Evolutionary conservation across 2,329 filamentous ascomycete genomes (phyloP).

Genomic region (Phialemoniopsis sp.): DNA sequence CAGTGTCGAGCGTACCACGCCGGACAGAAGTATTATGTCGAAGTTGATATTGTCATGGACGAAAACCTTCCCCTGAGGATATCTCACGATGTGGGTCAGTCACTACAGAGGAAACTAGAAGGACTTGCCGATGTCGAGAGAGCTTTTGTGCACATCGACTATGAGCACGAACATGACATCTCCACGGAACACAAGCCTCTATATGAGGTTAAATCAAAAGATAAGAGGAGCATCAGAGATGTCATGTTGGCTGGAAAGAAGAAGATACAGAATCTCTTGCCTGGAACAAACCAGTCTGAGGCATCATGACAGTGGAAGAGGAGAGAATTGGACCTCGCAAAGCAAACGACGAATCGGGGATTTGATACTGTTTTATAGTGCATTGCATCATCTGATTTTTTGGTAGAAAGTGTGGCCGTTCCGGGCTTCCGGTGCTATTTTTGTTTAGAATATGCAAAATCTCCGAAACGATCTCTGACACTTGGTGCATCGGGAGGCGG

Average conservation of each 20-base stretch:
- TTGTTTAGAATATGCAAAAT: no score
- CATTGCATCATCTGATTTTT: no score
- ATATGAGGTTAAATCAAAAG: slow-evolving; percentile 25
- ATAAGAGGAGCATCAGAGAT: slow-evolving; percentile 25
- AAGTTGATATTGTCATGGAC: slow-evolving; percentile 59
- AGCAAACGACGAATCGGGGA: no score
- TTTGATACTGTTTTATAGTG: no score
- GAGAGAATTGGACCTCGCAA: not conserved
- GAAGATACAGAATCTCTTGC: slow-evolving; percentile 9
- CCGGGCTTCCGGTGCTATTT: no score
- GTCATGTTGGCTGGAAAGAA: slow-evolving; percentile 24
- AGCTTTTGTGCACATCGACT: slow-evolving; percentile 41
- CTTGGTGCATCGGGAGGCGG: no score
- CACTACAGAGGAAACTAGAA: slow-evolving; percentile 57
- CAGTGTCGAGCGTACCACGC: slow-evolving; percentile 56
- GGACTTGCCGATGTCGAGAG: slow-evolving; percentile 36
- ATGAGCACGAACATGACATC: slow-evolving; percentile 33
- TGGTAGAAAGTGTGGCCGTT: no score
- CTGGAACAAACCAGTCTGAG: not conserved
- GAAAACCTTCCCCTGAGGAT: slow-evolving; percentile 48
- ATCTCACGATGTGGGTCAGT: slow-evolving; percentile 57
- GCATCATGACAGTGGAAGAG: not conserved
- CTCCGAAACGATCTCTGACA: no score
- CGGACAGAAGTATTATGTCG: slow-evolving; percentile 57
- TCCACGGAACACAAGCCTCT: slow-evolving; percentile 38